Evolutionary conservation across 352 stramenopile genomes (phyloP).

Genomic region (Stephanocyclus meneghinianus): DNA sequence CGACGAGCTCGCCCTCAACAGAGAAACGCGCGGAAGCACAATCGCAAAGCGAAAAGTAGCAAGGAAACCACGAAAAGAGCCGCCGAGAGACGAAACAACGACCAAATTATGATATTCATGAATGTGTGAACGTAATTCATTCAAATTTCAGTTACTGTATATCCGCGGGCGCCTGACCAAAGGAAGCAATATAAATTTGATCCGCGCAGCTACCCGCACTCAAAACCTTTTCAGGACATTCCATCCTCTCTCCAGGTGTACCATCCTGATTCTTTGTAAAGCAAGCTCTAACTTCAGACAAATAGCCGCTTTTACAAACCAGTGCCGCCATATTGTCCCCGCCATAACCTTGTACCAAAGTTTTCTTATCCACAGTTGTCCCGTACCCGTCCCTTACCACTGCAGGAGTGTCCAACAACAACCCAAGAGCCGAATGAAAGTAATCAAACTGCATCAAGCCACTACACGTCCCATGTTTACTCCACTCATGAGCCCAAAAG

Average conservation of each 20-base stretch:
- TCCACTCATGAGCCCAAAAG: conserved; percentile 94
- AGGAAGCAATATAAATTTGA: conserved; percentile 38
- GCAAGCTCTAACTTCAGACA: conserved; percentile 57
- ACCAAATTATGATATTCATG: no score
- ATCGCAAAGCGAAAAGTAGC: no score
- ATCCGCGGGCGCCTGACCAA: not conserved
- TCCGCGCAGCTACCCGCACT: conserved; percentile 48
- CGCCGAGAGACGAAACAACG: no score
- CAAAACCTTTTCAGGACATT: conserved; percentile 44
- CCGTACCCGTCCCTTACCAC: conserved; percentile 39
- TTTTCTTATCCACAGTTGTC: conserved; percentile 20
- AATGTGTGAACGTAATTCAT: no score
- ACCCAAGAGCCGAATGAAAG: conserved; percentile 85
- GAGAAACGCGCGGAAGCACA: no score
- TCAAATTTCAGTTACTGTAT: no score
- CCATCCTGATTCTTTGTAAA: conserved; percentile 35
- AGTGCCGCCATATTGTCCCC: conserved; percentile 16
- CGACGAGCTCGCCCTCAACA: no score
- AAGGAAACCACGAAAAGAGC: not conserved
- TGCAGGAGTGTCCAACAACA: conserved; percentile 70
- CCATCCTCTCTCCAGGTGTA: conserved; percentile 32
- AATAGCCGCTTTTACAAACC: conserved; percentile 49
- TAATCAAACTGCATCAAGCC: conserved; percentile 86
- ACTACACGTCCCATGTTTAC: conserved; percentile 90
- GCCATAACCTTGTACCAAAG: conserved; percentile 42